phyloP scores from a whole-genome alignment of 2,329 filamentous ascomycete species.

The Meredithiella fracta region DNA sequence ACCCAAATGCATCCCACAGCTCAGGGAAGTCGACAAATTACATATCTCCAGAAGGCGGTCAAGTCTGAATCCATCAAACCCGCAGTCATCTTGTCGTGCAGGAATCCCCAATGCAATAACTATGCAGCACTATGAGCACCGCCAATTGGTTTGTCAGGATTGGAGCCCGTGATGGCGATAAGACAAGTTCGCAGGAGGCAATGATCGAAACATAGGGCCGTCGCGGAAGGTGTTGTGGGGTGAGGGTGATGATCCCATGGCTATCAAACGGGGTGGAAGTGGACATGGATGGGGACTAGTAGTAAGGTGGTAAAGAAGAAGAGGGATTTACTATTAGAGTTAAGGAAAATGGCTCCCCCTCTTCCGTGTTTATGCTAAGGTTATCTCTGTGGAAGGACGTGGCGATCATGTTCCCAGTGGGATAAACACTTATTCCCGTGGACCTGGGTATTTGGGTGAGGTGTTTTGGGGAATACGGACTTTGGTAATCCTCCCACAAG shows the following conservation, averaged over 20 bases:
- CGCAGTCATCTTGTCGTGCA: not conserved
- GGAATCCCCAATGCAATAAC: not conserved
- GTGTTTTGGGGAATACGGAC: too few relatives aligned
- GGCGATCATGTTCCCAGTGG: not conserved
- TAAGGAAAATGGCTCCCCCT: not conserved
- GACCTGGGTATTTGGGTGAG: not conserved
- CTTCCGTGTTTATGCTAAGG: not conserved
- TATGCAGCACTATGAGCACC: too few relatives aligned
- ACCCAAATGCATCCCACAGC: too few relatives aligned
- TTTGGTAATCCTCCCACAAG: too few relatives aligned
- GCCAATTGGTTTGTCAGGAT: not conserved
- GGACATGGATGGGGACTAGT: not conserved
- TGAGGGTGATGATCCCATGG: not conserved
- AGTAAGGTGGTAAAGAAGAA: not conserved
- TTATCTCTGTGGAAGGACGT: not conserved
- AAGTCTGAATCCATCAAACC: too few relatives aligned
- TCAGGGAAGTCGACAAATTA: too few relatives aligned
- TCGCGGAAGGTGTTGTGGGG: not conserved
- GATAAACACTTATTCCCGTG: not conserved
- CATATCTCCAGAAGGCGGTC: too few relatives aligned
- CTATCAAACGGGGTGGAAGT: not conserved
- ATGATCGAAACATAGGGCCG: not conserved
- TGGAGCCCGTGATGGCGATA: not conserved
- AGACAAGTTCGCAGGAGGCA: not conserved
- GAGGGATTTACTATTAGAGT: not conserved